Evolutionary conservation across 2,329 filamentous ascomycete species (phyloP).

Genomic region (Thermothelomyces thermophilus): DNA sequence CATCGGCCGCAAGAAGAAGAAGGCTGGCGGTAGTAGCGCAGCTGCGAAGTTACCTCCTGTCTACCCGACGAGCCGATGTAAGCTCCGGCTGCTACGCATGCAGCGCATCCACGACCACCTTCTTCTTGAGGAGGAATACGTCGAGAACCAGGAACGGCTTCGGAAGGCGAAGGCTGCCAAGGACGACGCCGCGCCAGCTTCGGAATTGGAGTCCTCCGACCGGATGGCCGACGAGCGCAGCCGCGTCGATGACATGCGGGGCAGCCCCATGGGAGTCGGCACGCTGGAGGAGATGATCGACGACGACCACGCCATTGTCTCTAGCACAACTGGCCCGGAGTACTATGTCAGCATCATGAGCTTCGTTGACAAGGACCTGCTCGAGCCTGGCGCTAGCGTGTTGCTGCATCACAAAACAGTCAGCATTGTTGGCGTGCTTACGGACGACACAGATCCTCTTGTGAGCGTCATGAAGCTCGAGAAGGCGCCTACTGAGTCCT

Average conservation of each 20-base stretch:
- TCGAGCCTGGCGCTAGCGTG: constrained; percentile 93
- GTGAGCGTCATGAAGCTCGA: constrained; percentile 99
- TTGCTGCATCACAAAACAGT: constrained; percentile 96
- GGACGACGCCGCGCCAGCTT: constrained; percentile 57
- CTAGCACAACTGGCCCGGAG: constrained; percentile 91
- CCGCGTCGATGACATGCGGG: constrained; percentile 95
- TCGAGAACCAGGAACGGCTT: constrained; percentile 95
- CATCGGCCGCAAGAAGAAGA: constrained; percentile 98
- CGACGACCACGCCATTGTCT: constrained; percentile 97
- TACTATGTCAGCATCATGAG: constrained; percentile 99
- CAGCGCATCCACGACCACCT: constrained; percentile 97
- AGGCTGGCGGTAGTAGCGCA: constrained; percentile 84
- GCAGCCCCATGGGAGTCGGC: constrained; percentile 96
- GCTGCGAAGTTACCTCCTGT: constrained; percentile 91
- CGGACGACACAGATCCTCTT: constrained; percentile 89
- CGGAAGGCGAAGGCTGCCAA: constrained; percentile 84
- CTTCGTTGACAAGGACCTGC: constrained; percentile 96
- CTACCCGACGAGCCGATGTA: constrained; percentile 94
- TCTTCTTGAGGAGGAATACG: constrained; percentile 94
- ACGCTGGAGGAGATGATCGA: constrained; percentile 98
- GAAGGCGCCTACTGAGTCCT: constrained; percentile 96
- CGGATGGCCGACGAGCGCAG: constrained; percentile 90
- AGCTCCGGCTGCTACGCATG: constrained; percentile 94
- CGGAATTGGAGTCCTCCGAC: constrained; percentile 69
- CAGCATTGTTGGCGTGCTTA: constrained; percentile 93